Base-by-base conservation (phyloP, 345 rosid genomes). In the Eutrema japonicum region DNA sequence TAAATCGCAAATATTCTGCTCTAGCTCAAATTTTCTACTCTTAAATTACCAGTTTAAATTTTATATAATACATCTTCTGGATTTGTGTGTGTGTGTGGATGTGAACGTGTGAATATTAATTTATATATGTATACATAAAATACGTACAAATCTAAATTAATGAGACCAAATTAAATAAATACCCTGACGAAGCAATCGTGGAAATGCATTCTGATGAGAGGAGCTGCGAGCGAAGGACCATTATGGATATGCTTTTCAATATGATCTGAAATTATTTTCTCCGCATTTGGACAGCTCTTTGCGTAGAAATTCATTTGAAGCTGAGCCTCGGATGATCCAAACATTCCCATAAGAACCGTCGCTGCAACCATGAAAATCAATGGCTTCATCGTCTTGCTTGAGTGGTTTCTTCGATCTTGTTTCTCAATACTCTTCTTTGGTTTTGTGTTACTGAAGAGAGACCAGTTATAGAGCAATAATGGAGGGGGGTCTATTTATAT, bases 101-200 rank as follows among this genome's bases (percentile, higher is more conserved):
- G 26, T 22, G 26, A 22, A 22, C 2, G 42, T 68, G 42, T 40
- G 9, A 10, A n/a, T 29, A 30, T 41, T 42, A 42, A 32, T 56
- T 3, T 45, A 16, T 29, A 7, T 16, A 33, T 41, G 42, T 22
- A 22, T 51, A 7, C 10, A 41, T 42, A 63, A 11, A 14, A 22
- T 22, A 35, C 10, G 8, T 52, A 45, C 8, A 47, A 36, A 64
- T 41, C 3, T 40, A 13, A 46, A 11, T 36, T 11, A 50, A 33
- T 48, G 69, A 36, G 35, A n/a, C 7, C 6, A 27, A 14, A 58
- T 12, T 66, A 41, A 11, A 40, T 35, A 48, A 30, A 42, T 49
- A 89, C 97, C 88, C 91, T 76, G 14, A 91, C 96, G 33, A 94
- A 89, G 74, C 95, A 94, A 71, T 94, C 97, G 64, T 94, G 97